These are phyloP conservation scores for Miscanthus sacchariflorus DNA, from an alignment of 202 grass and related monocot genomes.

Conservation along the genomic window DNA sequence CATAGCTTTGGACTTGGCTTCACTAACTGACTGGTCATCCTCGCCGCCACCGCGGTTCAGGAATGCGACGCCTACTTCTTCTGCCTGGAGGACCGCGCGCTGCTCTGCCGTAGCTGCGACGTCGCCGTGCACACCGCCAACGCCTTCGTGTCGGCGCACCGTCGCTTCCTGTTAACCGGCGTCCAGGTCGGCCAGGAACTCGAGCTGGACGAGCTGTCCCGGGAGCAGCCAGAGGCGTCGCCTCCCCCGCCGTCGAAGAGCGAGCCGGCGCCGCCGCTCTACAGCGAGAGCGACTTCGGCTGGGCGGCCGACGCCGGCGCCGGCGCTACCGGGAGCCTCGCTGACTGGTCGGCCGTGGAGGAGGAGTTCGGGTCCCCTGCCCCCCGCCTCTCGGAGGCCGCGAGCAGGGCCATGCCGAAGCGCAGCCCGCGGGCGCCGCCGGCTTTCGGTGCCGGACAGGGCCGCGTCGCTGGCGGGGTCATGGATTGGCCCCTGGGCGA, in stretches of 20 bases:
- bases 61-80: slow-evolving; percentile 89
- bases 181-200: slow-evolving; percentile 79
- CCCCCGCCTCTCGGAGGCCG: not conserved
- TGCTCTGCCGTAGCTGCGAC: slow-evolving; percentile 90
- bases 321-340: slow-evolving; percentile 18
- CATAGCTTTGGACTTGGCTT: not conserved
- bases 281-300: slow-evolving; percentile 34
- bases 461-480: slow-evolving; percentile 43
- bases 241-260: slow-evolving; percentile 27
- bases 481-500: slow-evolving; percentile 84
- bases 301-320: slow-evolving; percentile 16
- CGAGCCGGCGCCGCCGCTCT: slow-evolving; percentile 4
- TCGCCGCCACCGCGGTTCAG: slow-evolving; percentile 46
- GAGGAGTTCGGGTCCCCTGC: slow-evolving; percentile 48
- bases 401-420: slow-evolving; percentile 23
- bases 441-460: slow-evolving; percentile 35
- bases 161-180: slow-evolving; percentile 84
- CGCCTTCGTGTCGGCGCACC: slow-evolving; percentile 70
- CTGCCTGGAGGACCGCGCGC: slow-evolving; percentile 86
- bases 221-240: slow-evolving; percentile 37
- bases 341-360: slow-evolving; percentile 45
- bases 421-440: slow-evolving; percentile 40
- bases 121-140: slow-evolving; percentile 79
- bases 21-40: not conserved
- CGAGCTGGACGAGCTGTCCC: slow-evolving; percentile 46